Percentiles rank a stretch among this genome's conserved stretches.
Conservation (phyloP, 2,329 filamentous ascomycete species). For the Periconia digitata region DNA sequence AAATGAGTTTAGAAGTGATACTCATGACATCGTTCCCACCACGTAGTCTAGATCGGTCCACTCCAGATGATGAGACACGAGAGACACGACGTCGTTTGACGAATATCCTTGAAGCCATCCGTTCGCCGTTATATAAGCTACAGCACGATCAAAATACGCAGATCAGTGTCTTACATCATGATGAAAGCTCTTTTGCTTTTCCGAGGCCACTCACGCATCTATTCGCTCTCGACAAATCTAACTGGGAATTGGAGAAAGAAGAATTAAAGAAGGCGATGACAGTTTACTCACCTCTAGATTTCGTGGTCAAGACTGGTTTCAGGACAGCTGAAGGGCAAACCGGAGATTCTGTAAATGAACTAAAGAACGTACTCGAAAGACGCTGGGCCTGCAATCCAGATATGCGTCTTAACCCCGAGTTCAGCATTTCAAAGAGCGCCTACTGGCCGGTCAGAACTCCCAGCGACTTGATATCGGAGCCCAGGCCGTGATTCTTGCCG, state of each 20-base stretch:
- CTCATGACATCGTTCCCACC: conserved; percentile 16
- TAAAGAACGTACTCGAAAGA: not conserved
- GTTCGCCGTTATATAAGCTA: conserved; percentile 19
- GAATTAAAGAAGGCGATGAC: conserved; percentile 2
- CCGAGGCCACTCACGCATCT: conserved; percentile 16
- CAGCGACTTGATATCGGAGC: too few relatives aligned
- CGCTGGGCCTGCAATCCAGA: conserved; percentile 1
- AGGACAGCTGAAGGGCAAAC: not conserved
- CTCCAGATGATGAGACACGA: not conserved
- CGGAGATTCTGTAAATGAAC: not conserved
- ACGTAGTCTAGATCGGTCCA: not conserved
- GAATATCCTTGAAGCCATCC: conserved; percentile 20
- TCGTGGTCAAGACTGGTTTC: not conserved
- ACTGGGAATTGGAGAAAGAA: conserved; percentile 21
- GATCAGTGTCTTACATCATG: conserved; percentile 21
- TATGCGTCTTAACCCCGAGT: not conserved
- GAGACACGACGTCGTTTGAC: conserved; percentile 3
- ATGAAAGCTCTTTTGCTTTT: conserved; percentile 15
- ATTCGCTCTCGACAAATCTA: conserved; percentile 18
- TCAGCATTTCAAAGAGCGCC: not conserved
- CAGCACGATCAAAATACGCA: conserved; percentile 16
- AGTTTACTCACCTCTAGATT: not conserved
- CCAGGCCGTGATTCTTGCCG: too few relatives aligned
- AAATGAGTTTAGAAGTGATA: conserved; percentile 20
- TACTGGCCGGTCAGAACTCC: too few relatives aligned